Evolutionary conservation across 164 flowering plant genomes (phyloP).

Genomic region (Kingdonia uniflora): DNA sequence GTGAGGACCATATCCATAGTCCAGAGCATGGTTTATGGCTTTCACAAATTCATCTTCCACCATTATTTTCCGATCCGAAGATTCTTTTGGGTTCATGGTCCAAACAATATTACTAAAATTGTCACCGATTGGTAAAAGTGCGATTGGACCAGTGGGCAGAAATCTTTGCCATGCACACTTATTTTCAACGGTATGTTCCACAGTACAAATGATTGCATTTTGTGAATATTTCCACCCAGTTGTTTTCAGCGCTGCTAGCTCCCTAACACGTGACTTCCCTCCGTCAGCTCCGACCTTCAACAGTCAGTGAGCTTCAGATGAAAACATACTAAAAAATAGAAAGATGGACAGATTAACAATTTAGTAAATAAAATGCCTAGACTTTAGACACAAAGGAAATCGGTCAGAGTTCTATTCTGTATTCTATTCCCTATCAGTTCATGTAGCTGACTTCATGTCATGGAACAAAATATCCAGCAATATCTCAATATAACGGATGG

Average conservation of each 20-base stretch:
- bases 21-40: conserved; percentile 69
- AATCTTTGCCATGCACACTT: conserved; percentile 95
- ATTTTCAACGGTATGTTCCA: conserved; percentile 63
- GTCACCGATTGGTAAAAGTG: conserved; percentile 89
- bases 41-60: conserved; percentile 58
- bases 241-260: conserved; percentile 70
- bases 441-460: no score
- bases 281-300: conserved; percentile 97
- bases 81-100: conserved; percentile 84
- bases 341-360: no score
- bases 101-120: conserved; percentile 92
- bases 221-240: conserved; percentile 91
- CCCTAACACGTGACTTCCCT: conserved; percentile 78
- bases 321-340: no score
- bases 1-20: conserved; percentile 81
- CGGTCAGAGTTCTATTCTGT: no score
- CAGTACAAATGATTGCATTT: conserved; percentile 89
- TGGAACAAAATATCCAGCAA: no score
- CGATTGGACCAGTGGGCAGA: conserved; percentile 88
- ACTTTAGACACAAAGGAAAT: no score
- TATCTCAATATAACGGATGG: no score
- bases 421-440: no score
- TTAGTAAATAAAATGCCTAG: no score
- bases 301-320: background rate
- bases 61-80: conserved; percentile 47